Evolutionary conservation across 371 early-diverging fungal genomes (phyloP).

Genomic region (Rhizopus microsporus): DNA sequence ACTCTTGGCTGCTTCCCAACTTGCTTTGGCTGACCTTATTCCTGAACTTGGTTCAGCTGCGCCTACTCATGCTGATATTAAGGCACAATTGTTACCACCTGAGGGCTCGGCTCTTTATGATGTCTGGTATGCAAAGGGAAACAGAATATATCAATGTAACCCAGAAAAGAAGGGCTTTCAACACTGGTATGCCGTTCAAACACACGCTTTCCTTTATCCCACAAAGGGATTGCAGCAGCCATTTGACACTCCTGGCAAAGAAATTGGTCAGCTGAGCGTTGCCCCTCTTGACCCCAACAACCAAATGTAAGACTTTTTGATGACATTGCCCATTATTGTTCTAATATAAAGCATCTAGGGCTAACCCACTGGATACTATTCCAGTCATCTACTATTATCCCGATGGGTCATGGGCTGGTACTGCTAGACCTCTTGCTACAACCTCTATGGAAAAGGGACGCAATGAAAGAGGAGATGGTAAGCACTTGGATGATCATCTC

Average conservation of each 20-base stretch:
- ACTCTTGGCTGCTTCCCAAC: conserved; percentile 1
- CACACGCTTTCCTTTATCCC: conserved; percentile 39
- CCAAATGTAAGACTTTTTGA: conserved; percentile 27
- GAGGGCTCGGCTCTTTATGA: conserved; percentile 30
- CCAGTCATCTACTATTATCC: conserved; percentile 38
- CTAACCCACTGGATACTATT: conserved; percentile 32
- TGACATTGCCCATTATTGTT: neutral
- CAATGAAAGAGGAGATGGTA: conserved; percentile 32
- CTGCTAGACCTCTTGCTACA: conserved; percentile 33
- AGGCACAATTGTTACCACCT: conserved; percentile 38
- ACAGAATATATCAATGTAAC: conserved; percentile 46
- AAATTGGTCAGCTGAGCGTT: conserved; percentile 36
- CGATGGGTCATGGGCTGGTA: conserved; percentile 46
- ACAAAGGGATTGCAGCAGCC: conserved; percentile 31
- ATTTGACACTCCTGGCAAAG: conserved; percentile 32
- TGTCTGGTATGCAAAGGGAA: conserved; percentile 41
- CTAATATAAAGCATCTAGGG: conserved; percentile 13
- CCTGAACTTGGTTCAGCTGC: conserved; percentile 25
- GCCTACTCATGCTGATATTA: conserved; percentile 30
- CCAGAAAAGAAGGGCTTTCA: conserved; percentile 41
- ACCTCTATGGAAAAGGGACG: conserved; percentile 39
- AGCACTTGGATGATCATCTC: conserved; percentile 42
- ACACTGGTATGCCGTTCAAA: conserved; percentile 49
- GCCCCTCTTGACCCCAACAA: conserved; percentile 31
- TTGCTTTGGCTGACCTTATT: conserved; percentile 23